These are phyloP conservation scores for Strobilomyces dryophilus DNA, from an alignment of 768 basidiomycete genomes.

Conservation along the genomic window DNA sequence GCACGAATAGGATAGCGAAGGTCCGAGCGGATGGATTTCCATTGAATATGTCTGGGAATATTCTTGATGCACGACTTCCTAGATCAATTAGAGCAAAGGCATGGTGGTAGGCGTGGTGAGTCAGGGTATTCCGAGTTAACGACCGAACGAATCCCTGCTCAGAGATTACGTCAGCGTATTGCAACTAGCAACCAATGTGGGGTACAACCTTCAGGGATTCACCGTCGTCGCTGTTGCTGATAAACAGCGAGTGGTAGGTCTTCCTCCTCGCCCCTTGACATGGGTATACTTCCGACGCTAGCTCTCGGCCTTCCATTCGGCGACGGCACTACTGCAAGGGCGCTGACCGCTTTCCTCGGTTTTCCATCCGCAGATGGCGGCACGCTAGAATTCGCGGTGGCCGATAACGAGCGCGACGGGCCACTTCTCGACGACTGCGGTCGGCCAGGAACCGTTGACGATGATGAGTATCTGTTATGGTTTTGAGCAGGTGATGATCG, in stretches of 20 bases:
- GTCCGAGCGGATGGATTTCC: conserved; percentile 17
- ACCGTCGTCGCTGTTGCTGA: conserved; percentile 68
- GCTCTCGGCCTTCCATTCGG: conserved; percentile 40
- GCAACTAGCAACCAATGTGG: neutral
- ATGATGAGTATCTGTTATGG: conserved; percentile 35
- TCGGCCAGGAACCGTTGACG: conserved; percentile 22
- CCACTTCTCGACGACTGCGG: conserved; percentile 29
- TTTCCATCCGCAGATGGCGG: conserved; percentile 43
- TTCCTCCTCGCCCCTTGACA: conserved; percentile 56
- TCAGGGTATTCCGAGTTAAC: conserved; percentile 6
- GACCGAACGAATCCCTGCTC: conserved; percentile 4
- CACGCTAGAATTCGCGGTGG: conserved; percentile 47
- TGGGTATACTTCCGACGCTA: conserved; percentile 32
- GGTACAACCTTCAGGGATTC: conserved; percentile 12
- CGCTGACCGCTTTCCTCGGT: conserved; percentile 60
- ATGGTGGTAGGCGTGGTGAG: neutral
- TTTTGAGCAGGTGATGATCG: conserved; percentile 52
- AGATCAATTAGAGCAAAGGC: conserved; percentile 20
- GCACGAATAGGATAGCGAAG: conserved; percentile 21
- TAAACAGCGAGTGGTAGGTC: conserved; percentile 77
- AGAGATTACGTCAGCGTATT: conserved; percentile 4
- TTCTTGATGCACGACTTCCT: conserved; percentile 23
- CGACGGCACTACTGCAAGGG: conserved; percentile 47
- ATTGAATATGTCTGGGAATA: conserved; percentile 21
- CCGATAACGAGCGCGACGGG: conserved; percentile 69